Percentiles rank a stretch among this genome's conserved stretches.
phyloP scores from a whole-genome alignment of 2,329 filamentous ascomycete genomes.

The Neoarthrinium moseri region DNA sequence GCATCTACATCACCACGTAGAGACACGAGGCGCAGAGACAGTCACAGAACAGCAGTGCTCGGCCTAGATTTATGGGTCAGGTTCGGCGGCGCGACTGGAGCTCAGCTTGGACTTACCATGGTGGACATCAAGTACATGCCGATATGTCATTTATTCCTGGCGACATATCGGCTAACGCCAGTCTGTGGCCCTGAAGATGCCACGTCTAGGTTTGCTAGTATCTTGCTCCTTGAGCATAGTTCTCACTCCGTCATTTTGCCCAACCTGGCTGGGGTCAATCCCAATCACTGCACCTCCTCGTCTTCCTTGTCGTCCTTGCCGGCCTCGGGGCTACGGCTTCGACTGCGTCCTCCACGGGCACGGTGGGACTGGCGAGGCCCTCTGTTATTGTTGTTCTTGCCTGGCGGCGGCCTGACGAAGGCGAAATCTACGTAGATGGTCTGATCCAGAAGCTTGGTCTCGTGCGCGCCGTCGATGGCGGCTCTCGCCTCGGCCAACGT shows the following conservation, averaged over 20 bases:
- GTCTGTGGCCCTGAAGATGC: conserved; percentile 10
- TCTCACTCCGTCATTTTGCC: background rate
- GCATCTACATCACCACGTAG: no score
- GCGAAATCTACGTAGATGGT: conserved; percentile 80
- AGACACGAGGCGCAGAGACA: no score
- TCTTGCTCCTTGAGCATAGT: background rate
- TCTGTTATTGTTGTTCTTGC: conserved; percentile 45
- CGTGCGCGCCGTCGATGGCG: conserved; percentile 79
- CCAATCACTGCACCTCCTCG: background rate
- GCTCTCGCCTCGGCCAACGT: conserved; percentile 76
- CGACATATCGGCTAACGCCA: conserved; percentile 30
- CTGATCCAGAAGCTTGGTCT: conserved; percentile 77
- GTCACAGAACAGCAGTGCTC: no score
- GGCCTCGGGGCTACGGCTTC: conserved; percentile 40
- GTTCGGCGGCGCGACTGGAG: no score
- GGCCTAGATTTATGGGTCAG: no score
- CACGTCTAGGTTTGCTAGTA: conserved; percentile 4
- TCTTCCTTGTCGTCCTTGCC: conserved; percentile 1
- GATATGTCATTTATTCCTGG: conserved; percentile 18
- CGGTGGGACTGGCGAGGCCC: conserved; percentile 38
- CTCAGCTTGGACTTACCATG: conserved; percentile 8
- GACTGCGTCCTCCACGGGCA: conserved; percentile 39
- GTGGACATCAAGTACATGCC: conserved; percentile 1
- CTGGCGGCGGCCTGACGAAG: conserved; percentile 76
- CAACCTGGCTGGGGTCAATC: background rate